Conservation (phyloP, 2,329 filamentous ascomycete genomes). For the Ceratocystis huliohia region DNA sequence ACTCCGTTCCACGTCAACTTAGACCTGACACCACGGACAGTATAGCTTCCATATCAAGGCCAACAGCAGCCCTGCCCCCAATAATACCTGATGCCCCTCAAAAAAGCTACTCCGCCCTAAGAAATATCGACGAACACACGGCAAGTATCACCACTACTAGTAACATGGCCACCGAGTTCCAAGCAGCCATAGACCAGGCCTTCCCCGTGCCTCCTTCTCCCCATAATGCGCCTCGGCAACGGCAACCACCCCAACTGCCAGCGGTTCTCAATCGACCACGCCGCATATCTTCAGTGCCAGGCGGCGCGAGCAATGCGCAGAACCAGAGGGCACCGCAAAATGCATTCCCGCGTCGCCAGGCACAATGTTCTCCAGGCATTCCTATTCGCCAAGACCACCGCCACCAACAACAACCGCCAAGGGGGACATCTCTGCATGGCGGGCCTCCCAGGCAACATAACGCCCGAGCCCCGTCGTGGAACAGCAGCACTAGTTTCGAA, state of each 20-base stretch:
- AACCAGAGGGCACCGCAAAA: constrained; percentile 1
- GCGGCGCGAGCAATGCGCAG: constrained; percentile 10
- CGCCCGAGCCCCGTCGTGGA: constrained; percentile 27
- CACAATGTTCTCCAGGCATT: constrained; percentile 22
- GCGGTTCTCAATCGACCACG: constrained; percentile 29
- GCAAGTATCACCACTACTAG: background rate
- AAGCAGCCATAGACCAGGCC: constrained; percentile 8
- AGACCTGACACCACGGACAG: background rate
- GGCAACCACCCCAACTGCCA: constrained; percentile 3
- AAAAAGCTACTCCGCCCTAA: background rate
- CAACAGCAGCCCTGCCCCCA: background rate
- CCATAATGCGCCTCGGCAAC: background rate
- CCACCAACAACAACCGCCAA: background rate
- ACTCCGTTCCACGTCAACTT: background rate
- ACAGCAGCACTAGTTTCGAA: constrained; percentile 28
- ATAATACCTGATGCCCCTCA: background rate
- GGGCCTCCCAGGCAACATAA: constrained; percentile 15
- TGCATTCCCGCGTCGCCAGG: constrained; percentile 26
- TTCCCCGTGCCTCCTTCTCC: constrained; percentile 2
- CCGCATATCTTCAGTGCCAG: constrained; percentile 28
- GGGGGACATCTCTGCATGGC: too few relatives aligned
- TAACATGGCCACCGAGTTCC: constrained; percentile 9
- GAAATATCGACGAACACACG: constrained; percentile 11
- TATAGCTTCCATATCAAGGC: background rate
- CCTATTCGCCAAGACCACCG: background rate